Evolutionary conservation across 2,329 filamentous ascomycete genomes (phyloP).

Genomic region (Xylaria arbuscula): DNA sequence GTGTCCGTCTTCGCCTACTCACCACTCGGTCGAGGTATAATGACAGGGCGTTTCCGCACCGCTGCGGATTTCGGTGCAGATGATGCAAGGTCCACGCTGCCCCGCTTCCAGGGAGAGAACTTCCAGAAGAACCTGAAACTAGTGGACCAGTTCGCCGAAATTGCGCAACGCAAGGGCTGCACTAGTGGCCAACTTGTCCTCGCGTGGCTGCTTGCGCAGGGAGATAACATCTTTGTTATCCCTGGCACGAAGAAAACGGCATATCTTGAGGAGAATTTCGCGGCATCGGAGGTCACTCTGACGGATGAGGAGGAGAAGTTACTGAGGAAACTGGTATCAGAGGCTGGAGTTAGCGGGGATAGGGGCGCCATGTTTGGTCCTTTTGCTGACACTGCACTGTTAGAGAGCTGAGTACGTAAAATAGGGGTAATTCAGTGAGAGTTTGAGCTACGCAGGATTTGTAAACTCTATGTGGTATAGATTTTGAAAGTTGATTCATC

Average conservation of each 20-base stretch:
- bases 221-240: conserved; percentile 56
- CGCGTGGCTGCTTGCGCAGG: conserved; percentile 65
- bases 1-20: conserved; percentile 57
- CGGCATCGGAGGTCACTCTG: conserved; percentile 41
- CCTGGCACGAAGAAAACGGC: conserved; percentile 53
- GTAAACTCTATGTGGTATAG: not conserved
- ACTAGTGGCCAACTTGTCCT: conserved; percentile 65
- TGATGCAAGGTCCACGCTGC: conserved; percentile 40
- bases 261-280: conserved; percentile 53
- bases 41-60: conserved; percentile 56
- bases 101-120: conserved; percentile 59
- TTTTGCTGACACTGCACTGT: conserved; percentile 21
- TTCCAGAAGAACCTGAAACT: conserved; percentile 60
- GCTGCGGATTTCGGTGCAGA: conserved; percentile 33
- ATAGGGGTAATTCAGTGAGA: not conserved
- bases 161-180: conserved; percentile 52
- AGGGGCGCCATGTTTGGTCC: conserved; percentile 23
- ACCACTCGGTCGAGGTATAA: conserved; percentile 56
- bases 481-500: no score
- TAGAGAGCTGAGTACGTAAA: not conserved
- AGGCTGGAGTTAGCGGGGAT: conserved; percentile 23
- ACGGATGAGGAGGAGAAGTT: conserved; percentile 44
- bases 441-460: not conserved
- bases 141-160: conserved; percentile 44
- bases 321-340: conserved; percentile 38